Percentiles rank a stretch among this genome's conserved stretches.
Conservation (phyloP, 2,329 filamentous ascomycete species). For the Ophiostoma triangulosporum region DNA sequence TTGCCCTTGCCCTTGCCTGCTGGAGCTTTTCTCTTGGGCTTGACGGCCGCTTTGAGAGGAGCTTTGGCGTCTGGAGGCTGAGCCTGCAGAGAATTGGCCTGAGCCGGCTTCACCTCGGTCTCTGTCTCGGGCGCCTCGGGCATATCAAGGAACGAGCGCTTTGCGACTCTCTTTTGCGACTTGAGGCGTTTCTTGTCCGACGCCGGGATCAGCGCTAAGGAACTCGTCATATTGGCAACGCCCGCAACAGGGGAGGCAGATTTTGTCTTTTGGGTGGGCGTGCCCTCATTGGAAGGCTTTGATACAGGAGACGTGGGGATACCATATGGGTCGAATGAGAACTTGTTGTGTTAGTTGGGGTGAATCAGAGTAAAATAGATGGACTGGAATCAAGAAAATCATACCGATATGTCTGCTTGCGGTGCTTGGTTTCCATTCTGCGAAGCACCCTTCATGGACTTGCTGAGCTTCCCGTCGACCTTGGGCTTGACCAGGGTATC, state of each 20-base stretch:
- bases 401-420: background rate
- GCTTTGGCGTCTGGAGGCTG: background rate
- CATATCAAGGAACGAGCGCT: conserved; percentile 9
- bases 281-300: background rate
- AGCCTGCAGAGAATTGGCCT: background rate
- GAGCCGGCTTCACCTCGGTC: background rate
- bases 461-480: conserved; percentile 4
- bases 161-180: conserved; percentile 7
- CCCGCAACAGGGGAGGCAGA: background rate
- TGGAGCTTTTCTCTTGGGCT: background rate
- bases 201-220: background rate
- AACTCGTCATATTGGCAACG: conserved; percentile 2
- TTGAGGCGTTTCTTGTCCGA: conserved; percentile 3
- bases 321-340: conserved; percentile 5
- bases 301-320: conserved; percentile 5
- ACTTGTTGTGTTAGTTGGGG: background rate
- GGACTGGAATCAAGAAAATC: background rate
- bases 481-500: background rate
- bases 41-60: background rate
- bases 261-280: background rate
- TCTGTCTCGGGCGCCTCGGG: background rate
- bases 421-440: conserved; percentile 1
- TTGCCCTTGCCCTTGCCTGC: background rate
- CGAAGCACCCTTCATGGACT: conserved; percentile 8
- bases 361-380: too few species aligned